Evolutionary conservation across 1,139 yeast genomes (phyloP).

Genomic region (Pichia norvegensis): DNA sequence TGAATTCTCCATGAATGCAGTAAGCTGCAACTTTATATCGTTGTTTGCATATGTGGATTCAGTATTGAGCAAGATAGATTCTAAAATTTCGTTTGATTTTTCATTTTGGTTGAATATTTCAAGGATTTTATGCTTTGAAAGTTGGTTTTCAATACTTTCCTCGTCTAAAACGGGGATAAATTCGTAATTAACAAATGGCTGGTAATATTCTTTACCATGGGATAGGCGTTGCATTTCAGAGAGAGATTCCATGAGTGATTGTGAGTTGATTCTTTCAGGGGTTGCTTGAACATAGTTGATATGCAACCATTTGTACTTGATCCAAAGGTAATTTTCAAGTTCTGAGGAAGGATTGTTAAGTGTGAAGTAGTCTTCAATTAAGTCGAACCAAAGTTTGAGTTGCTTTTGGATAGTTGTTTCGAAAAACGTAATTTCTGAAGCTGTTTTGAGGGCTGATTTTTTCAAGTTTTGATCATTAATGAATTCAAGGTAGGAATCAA

Average conservation of each 20-base stretch:
- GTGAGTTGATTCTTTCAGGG: conserved; percentile 16
- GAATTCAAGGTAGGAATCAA: conserved; percentile 39
- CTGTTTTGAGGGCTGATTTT: conserved; percentile 22
- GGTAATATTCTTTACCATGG: conserved; percentile 8
- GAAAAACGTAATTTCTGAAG: conserved; percentile 31
- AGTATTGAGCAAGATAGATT: conserved; percentile 33
- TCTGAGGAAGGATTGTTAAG: neutral
- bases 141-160: conserved; percentile 48
- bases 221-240: conserved; percentile 14
- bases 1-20: conserved; percentile 51
- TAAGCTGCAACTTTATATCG: conserved; percentile 43
- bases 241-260: conserved; percentile 10
- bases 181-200: conserved; percentile 40
- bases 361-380: conserved; percentile 19
- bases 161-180: conserved; percentile 53
- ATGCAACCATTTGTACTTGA: conserved; percentile 23
- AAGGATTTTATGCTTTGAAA: conserved; percentile 60
- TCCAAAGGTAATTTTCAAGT: conserved; percentile 9
- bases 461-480: conserved; percentile 29
- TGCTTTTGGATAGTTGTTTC: conserved; percentile 15
- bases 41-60: conserved; percentile 1
- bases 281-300: conserved; percentile 18
- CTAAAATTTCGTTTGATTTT: conserved; percentile 33
- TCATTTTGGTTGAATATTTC: conserved; percentile 57
- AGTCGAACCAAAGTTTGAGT: conserved; percentile 30